Conservation (phyloP, 192 early-diverging fungal species). For the Chytriomyces confervae region DNA sequence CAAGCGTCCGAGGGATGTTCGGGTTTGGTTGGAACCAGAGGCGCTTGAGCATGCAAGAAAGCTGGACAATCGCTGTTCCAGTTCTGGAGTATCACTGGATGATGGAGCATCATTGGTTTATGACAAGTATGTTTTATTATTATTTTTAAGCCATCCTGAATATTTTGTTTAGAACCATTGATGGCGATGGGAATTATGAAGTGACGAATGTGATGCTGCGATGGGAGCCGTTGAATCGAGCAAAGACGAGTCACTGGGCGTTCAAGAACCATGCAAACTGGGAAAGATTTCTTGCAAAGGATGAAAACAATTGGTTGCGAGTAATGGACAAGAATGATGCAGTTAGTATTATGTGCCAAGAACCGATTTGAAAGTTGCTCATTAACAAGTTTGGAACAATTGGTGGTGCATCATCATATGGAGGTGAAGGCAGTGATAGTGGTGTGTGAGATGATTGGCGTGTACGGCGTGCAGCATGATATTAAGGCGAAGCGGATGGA, state of each 20-base stretch:
- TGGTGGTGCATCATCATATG: too few relatives aligned
- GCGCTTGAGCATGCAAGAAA: not conserved
- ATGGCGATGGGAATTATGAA: not conserved
- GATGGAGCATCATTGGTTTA: not conserved
- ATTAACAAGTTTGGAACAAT: not conserved
- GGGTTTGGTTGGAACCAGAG: not conserved
- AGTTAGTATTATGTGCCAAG: not conserved
- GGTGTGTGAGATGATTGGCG: constrained; percentile 28
- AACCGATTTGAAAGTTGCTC: not conserved
- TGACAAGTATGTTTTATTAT: not conserved
- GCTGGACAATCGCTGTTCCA: not conserved
- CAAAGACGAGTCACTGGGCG: not conserved
- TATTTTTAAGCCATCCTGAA: not conserved
- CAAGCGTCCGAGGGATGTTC: not conserved
- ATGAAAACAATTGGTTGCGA: constrained; percentile 6
- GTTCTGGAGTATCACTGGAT: not conserved
- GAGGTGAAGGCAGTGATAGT: not conserved
- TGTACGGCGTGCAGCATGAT: constrained; percentile 30
- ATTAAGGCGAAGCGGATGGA: not conserved
- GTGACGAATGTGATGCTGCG: constrained; percentile 1
- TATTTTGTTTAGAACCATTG: not conserved
- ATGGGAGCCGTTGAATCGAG: constrained; percentile 9
- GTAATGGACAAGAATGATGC: constrained; percentile 9
- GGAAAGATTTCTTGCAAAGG: not conserved
- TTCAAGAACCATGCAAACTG: not conserved